Base-by-base conservation (phyloP, 805 yeast genomes). In the Hanseniaspora lindneri region DNA sequence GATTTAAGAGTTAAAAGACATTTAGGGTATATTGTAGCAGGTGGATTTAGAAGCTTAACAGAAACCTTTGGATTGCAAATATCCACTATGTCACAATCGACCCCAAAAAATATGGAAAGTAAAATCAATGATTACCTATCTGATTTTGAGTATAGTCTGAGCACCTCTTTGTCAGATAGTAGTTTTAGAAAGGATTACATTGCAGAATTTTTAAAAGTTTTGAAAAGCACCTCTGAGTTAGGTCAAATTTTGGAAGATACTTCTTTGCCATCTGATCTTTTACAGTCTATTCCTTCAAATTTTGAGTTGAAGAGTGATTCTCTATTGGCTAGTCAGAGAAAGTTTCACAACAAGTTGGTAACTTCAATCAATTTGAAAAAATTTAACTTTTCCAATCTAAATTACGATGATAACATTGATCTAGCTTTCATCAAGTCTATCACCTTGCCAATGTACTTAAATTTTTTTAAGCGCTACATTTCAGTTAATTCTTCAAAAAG, bases 21-120 rank as follows among this genome's bases (percentile, higher is more conserved):
- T 53, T 59, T 82, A 48, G 88, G 85, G 0, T 82, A 82, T 57
- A 67, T 71, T 4, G 75, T 79, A 0, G 54, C 71, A n/a, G 74
- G 79, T 19, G 86, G 86, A 0, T 49, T 71, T 23, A 63, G 83
- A 51, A 55, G 72, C 0, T 59, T 75, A 25, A 65, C 77, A 47
- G 66, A 69, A 20, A 72, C 79, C 0, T 60, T 73, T 28, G 89
- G 89, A 1, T 51, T 80, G 3, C 80, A 76, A 54, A 61, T 82
- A 10, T 66, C 75, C 1, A 60, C 79, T 0, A 72, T 78, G 68
- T 77, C 85, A 53, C 71, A 73, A 2, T 66, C 66, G 47, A 50
- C 64, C 0, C 72, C 79, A 2, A 56, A 56, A 1, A 62, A 60
- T 9, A 52, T 81, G 7, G 71, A 70, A 33, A 44, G 49, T 0